Evolutionary conservation across 768 basidiomycete genomes (phyloP).

Genomic region (Clavaria fumosa): DNA sequence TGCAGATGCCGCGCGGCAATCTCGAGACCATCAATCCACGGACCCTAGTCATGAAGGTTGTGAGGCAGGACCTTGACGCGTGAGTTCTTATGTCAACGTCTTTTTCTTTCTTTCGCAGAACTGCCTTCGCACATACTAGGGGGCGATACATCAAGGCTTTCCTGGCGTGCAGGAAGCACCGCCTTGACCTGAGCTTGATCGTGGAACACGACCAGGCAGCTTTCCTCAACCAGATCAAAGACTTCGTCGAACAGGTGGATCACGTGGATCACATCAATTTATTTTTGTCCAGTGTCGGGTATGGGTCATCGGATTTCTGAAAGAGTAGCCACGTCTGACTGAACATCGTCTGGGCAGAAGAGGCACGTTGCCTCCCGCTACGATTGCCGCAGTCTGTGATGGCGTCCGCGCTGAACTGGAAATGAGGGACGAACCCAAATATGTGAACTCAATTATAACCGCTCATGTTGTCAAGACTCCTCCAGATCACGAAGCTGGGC

Average conservation of each 20-base stretch:
- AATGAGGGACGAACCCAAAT: slow-evolving; percentile 52
- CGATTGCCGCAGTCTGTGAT: slow-evolving; percentile 61
- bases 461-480: slow-evolving; percentile 87
- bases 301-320: slow-evolving; percentile 13
- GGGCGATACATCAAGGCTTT: slow-evolving; percentile 77
- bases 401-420: slow-evolving; percentile 61
- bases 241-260: slow-evolving; percentile 71
- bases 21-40: slow-evolving; percentile 91
- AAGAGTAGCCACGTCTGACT: no score
- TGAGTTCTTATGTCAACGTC: slow-evolving; percentile 22
- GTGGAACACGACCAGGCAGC: slow-evolving; percentile 60
- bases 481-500: slow-evolving; percentile 77
- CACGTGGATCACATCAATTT: slow-evolving; percentile 90
- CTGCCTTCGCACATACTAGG: slow-evolving; percentile 23
- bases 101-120: background rate
- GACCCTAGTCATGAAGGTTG: slow-evolving; percentile 76
- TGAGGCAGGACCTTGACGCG: slow-evolving; percentile 62
- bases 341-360: slow-evolving; percentile 29
- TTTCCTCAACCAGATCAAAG: slow-evolving; percentile 46
- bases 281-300: slow-evolving; percentile 81
- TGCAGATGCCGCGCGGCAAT: slow-evolving; percentile 98
- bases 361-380: slow-evolving; percentile 39
- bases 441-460: slow-evolving; percentile 83
- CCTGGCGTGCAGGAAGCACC: slow-evolving; percentile 79
- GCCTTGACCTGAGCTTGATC: slow-evolving; percentile 82